phyloP scores from a whole-genome alignment of 169 alveolate genomes.

The Cryptosporidium viatorum region DNA sequence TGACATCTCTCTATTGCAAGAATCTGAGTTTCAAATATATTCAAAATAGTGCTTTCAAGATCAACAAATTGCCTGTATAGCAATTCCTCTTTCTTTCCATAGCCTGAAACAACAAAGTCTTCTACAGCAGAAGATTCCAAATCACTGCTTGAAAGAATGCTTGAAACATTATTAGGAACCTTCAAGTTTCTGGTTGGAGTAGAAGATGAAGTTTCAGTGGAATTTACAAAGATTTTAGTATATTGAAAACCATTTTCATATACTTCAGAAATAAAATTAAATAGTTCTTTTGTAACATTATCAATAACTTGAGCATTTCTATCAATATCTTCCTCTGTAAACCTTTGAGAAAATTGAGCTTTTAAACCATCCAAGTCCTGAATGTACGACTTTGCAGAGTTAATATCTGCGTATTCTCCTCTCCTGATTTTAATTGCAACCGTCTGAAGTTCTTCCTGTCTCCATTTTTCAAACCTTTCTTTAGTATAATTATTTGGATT shows the following conservation, averaged over 20 bases:
- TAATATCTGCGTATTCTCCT: conserved; percentile 47
- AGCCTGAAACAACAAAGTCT: conserved; percentile 1
- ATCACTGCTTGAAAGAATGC: conserved; percentile 62
- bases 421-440: conserved; percentile 33
- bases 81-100: conserved; percentile 52
- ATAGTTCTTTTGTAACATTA: conserved; percentile 1
- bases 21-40: conserved; percentile 48
- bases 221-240: not conserved
- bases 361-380: conserved; percentile 16
- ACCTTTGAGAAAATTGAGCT: conserved; percentile 16
- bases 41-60: conserved; percentile 25
- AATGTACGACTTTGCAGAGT: conserved; percentile 29
- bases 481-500: conserved; percentile 43
- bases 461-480: conserved; percentile 73
- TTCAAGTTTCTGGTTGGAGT: not conserved
- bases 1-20: conserved; percentile 33
- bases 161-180: not conserved
- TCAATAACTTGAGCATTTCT: conserved; percentile 60
- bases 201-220: not conserved
- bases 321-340: conserved; percentile 71
- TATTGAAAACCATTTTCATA: conserved; percentile 45
- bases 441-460: conserved; percentile 65
- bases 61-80: conserved; percentile 48
- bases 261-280: conserved; percentile 45
- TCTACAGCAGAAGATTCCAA: conserved; percentile 65